These are phyloP conservation scores for Arthromyces matolae DNA, from an alignment of 768 basidiomycete genomes.

Conservation along the genomic window DNA sequence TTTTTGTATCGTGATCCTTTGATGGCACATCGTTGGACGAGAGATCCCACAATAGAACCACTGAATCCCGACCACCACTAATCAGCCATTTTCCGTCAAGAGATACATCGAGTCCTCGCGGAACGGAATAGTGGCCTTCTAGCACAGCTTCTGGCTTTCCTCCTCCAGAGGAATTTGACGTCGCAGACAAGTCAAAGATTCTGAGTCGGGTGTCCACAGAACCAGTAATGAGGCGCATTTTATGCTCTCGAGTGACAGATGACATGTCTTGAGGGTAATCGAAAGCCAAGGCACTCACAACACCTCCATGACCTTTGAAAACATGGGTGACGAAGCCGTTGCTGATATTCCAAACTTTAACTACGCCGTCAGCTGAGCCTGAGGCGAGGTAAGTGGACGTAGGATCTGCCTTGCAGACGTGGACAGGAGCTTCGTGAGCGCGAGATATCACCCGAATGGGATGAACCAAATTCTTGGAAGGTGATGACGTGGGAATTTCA, in stretches of 20 bases:
- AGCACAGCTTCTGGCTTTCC: slow-evolving; percentile 75
- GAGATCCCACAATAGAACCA: slow-evolving; percentile 91
- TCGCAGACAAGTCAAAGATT: slow-evolving; percentile 84
- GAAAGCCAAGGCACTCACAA: slow-evolving; percentile 87
- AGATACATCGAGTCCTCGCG: slow-evolving; percentile 84
- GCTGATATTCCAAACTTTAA: slow-evolving; percentile 93
- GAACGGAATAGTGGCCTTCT: slow-evolving; percentile 94
- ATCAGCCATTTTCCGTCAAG: slow-evolving; percentile 85
- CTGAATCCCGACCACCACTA: slow-evolving; percentile 89
- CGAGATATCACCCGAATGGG: slow-evolving; percentile 74
- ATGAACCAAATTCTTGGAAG: slow-evolving; percentile 48
- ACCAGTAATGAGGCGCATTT: slow-evolving; percentile 83
- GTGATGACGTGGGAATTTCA: slow-evolving; percentile 57
- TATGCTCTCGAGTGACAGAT: slow-evolving; percentile 39
- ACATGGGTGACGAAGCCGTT: slow-evolving; percentile 91
- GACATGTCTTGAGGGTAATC: slow-evolving; percentile 68
- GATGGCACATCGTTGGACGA: slow-evolving; percentile 28
- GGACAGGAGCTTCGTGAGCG: slow-evolving; percentile 92
- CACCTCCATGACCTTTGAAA: slow-evolving; percentile 96
- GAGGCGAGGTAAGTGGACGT: slow-evolving; percentile 91
- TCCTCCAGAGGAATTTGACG: slow-evolving; percentile 50
- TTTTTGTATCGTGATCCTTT: slow-evolving; percentile 34
- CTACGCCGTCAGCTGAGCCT: slow-evolving; percentile 92
- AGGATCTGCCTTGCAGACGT: slow-evolving; percentile 81
- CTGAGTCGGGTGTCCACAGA: slow-evolving; percentile 90